A percentile compares a stretch with the other conserved stretches of the same genome.
These are phyloP conservation scores for Leishmania tarentolae DNA, from an alignment of 208 protist species.

Conservation along the genomic window DNA sequence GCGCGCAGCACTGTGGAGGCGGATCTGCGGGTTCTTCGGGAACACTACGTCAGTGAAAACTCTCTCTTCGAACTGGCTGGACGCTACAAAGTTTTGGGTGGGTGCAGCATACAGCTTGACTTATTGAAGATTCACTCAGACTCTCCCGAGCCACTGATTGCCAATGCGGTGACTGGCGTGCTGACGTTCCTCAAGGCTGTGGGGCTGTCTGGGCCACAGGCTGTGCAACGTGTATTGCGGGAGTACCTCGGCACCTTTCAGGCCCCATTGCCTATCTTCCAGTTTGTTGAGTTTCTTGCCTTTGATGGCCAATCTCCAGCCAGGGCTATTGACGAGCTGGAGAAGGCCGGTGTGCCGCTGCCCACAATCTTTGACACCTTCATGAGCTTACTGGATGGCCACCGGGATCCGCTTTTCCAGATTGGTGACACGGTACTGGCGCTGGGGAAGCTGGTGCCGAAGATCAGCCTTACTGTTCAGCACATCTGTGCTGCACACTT, in stretches of 20 bases:
- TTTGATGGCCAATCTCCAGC: slow-evolving; percentile 37
- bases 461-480: slow-evolving; percentile 40
- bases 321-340: slow-evolving; percentile 39
- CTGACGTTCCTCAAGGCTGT: slow-evolving; percentile 63
- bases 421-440: slow-evolving; percentile 39
- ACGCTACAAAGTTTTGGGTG: slow-evolving; percentile 62
- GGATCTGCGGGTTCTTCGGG: slow-evolving; percentile 48
- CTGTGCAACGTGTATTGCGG: slow-evolving; percentile 55
- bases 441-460: slow-evolving; percentile 43
- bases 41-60: slow-evolving; percentile 57
- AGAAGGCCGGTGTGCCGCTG: slow-evolving; percentile 47
- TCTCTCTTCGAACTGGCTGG: slow-evolving; percentile 72
- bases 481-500: slow-evolving; percentile 57
- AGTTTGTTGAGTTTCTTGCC: slow-evolving; percentile 70
- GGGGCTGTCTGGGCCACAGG: slow-evolving; percentile 47
- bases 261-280: slow-evolving; percentile 59
- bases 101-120: slow-evolving; percentile 82
- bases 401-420: slow-evolving; percentile 33
- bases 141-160: slow-evolving; percentile 43
- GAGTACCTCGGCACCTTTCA: slow-evolving; percentile 73
- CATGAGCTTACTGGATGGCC: slow-evolving; percentile 49
- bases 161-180: slow-evolving; percentile 44
- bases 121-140: slow-evolving; percentile 76
- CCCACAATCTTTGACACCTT: slow-evolving; percentile 55
- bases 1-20: slow-evolving; percentile 27